phyloP scores from a whole-genome alignment of 202 grass and related monocot genomes.

The Panicum hallii region DNA sequence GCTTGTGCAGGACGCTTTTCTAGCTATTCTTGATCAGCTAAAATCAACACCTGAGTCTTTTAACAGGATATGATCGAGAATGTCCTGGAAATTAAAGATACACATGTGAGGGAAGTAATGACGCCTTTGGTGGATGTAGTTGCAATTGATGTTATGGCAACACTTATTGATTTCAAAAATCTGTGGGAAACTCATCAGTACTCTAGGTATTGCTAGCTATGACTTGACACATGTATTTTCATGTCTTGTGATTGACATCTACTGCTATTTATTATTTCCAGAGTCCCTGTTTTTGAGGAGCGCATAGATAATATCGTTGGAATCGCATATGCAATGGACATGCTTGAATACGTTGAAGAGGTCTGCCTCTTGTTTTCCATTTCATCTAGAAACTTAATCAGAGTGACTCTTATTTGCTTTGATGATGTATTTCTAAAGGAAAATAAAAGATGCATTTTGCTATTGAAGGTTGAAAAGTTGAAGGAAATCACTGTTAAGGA shows the following conservation, averaged over 20 bases:
- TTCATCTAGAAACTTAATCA: conserved; percentile 7
- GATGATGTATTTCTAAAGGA: conserved; percentile 35
- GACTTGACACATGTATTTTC: conserved; percentile 37
- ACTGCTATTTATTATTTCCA: conserved; percentile 55
- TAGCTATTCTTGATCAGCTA: conserved; percentile 27
- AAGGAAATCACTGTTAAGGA: conserved; percentile 87
- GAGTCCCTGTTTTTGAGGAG: conserved; percentile 99
- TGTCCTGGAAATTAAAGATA: conserved; percentile 98
- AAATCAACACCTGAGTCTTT: conserved; percentile 35
- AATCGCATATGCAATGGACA: conserved; percentile 99
- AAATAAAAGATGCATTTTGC: conserved; percentile 48
- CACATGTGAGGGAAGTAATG: conserved; percentile 96
- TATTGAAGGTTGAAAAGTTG: conserved; percentile 91
- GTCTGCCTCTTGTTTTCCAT: conserved; percentile 45
- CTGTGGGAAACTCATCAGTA: conserved; percentile 97
- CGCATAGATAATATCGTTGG: conserved; percentile 99
- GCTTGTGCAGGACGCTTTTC: conserved; percentile 4
- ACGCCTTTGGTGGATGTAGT: conserved; percentile 96
- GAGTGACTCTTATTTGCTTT: conserved; percentile 26
- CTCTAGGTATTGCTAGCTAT: conserved; percentile 72
- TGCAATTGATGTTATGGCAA: conserved; percentile 76
- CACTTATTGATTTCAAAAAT: conserved; percentile 90
- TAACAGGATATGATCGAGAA: conserved; percentile 99
- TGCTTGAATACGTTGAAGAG: conserved; percentile 96
- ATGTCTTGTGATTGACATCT: conserved; percentile 43